Evolutionary conservation across 1,284 basidiomycete genomes (phyloP), one percentile per base, ranked within the genome.

Genomic region (Ceratorhiza oryzae-sativae): DNA sequence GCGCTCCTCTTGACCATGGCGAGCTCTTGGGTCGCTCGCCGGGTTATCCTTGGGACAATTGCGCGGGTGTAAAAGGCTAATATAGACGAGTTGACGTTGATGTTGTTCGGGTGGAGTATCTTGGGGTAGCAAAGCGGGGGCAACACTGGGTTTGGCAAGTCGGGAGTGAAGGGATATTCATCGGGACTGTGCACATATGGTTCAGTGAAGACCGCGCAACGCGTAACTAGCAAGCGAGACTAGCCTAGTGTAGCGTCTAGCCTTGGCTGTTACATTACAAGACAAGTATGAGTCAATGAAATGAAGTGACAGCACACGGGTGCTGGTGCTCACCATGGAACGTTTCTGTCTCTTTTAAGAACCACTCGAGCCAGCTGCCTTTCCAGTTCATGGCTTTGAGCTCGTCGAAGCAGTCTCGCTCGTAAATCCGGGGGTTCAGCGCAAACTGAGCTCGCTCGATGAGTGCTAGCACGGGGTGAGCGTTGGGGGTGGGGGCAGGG

Each of bases 361-460:
- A 95, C 97, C 97, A 99, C 72, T 97, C 93, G 0, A 99, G 84
- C 95, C 95, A 98, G 73, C 89, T 93, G 1, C 94, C 94, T 1
- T 87, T 79, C 80, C 94, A 96, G 0, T 88, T 88, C 45, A 87
- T 79, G 36, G 90, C 85, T 61, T 84, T 85, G 42, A 93, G 84
- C 80, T 96, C 90, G 58, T 89, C 82, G 81, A 98, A 94, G 1
- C 87, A 90, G 13, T 90, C 91, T 1, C 85, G 84, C 71, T 90
- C 83, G 83, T 99, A 99, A 76, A 97, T 97, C 72, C 85, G 86
- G n/a, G 90, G 88, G 79, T 99, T 98, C 80, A 93, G 90, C 0
- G 94, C 94, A 78, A 98, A 99, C 80, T 99, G 97, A 0, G 95
- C 96, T 30, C 97, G 89, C 80, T 99, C 97, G 77, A 99, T 99